Conservation (phyloP, 2,329 filamentous ascomycete genomes). For the Paecilomyces niveus region DNA sequence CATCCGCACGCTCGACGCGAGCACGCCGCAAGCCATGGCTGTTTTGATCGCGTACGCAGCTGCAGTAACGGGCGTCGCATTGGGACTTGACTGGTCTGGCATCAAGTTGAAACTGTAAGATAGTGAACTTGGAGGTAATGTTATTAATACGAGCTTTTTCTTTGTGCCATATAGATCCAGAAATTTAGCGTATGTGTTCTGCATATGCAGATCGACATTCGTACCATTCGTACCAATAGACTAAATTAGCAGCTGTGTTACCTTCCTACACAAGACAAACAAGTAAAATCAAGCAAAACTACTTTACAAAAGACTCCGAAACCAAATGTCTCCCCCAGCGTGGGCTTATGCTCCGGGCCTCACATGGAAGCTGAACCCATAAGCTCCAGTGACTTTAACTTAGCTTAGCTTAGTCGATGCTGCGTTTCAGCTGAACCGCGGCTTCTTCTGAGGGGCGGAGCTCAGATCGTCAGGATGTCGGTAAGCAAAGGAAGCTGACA, state of each 20-base stretch:
- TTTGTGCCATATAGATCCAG: not conserved
- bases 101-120: constrained; percentile 20
- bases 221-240: not conserved
- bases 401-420: not conserved
- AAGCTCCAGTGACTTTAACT: not conserved
- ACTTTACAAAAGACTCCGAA: not conserved
- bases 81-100: constrained; percentile 32
- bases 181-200: not conserved
- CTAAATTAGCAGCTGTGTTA: not conserved
- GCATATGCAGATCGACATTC: not conserved
- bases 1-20: constrained; percentile 70
- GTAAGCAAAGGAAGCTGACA: too few species aligned
- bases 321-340: not conserved
- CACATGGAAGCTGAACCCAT: not conserved
- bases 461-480: not conserved
- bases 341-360: not conserved
- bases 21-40: constrained; percentile 58
- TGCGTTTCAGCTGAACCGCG: not conserved
- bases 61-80: constrained; percentile 58
- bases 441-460: not conserved
- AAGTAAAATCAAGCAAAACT: not conserved
- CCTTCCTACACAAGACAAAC: not conserved
- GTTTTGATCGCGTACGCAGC: constrained; percentile 69
- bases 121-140: not conserved
- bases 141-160: not conserved